phyloP scores from a whole-genome alignment of 352 stramenopile genomes.

The Phytophthora podocarpi region DNA sequence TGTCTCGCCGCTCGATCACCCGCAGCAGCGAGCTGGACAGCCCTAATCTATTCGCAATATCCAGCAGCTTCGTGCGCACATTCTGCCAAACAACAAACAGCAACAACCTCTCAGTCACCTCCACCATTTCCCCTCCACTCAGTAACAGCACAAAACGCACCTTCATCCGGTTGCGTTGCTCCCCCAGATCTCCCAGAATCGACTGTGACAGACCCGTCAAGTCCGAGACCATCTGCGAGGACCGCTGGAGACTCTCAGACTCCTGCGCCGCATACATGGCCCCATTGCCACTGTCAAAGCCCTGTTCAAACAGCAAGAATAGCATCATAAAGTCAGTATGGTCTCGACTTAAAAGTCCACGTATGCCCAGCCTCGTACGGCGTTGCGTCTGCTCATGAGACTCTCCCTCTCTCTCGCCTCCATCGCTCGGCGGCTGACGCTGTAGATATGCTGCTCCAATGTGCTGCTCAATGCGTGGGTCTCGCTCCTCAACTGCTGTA shows the following conservation, averaged over 20 bases:
- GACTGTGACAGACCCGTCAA: slow-evolving; percentile 74
- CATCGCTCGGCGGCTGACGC: slow-evolving; percentile 62
- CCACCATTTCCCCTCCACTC: neutral
- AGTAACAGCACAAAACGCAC: slow-evolving; percentile 15
- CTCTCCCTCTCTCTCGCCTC: slow-evolving; percentile 78
- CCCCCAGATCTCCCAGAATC: slow-evolving; percentile 73
- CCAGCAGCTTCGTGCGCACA: slow-evolving; percentile 78
- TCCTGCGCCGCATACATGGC: slow-evolving; percentile 82
- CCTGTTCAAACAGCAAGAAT: slow-evolving; percentile 26
- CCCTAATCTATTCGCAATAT: slow-evolving; percentile 82
- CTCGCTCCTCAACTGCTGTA: slow-evolving; percentile 78
- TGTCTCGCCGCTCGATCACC: slow-evolving; percentile 82
- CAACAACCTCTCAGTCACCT: neutral
- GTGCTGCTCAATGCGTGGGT: slow-evolving; percentile 66
- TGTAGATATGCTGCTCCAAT: slow-evolving; percentile 83
- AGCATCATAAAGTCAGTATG: neutral
- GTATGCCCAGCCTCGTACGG: slow-evolving; percentile 21
- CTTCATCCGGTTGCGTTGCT: slow-evolving; percentile 75
- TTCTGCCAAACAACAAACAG: slow-evolving; percentile 19
- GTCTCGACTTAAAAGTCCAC: neutral
- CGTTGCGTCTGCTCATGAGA: slow-evolving; percentile 68
- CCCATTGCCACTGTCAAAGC: slow-evolving; percentile 69
- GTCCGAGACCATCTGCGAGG: slow-evolving; percentile 83
- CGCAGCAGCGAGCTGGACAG: slow-evolving; percentile 83
- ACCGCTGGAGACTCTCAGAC: slow-evolving; percentile 77